Evolutionary conservation across 805 yeast genomes (phyloP), one percentile per base, ranked within the genome.

Genomic region (Lipomyces chichibuensis): DNA sequence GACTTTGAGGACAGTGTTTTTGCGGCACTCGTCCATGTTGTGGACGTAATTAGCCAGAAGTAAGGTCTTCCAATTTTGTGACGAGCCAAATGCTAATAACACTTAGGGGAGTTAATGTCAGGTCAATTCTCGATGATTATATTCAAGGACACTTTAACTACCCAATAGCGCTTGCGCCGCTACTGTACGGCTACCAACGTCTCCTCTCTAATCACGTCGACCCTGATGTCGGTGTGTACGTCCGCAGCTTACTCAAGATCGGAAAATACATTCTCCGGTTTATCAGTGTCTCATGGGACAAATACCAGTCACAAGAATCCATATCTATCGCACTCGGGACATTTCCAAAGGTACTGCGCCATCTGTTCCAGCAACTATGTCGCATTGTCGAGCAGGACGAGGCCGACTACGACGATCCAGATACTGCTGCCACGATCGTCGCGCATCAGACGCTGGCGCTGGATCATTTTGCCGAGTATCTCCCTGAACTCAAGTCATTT

Each of bases 1-100:
- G 79, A 76, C 9, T 72, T 83, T 2, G 74, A 73, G 59, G 72
- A 67, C 54, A 57, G 64, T 2, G 66, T 61, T 17, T 72, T 75
- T 62, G 65, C 69, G 8, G 76, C 75, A 3, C 57, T 75, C 8
- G 69, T 71, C 11, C 70, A 72, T 59, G 72, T 74, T 33, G 63
- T 75, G 53, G 74, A 70, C 52, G 72, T 73, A 37, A 73, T 70
- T 27, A 60, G 66, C 37, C 70, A 72, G 33, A 27, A 29, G 69
- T 62, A 58, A 23, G 65, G n/a, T 8, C 8, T 43, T 51, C 14
- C 43, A 23, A 20, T 27, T 14, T 33, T 51, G 6, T 49, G 43
- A 5, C 17, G n/a, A 17, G 33, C 33, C n/a, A 13, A 14, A 11
- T 23, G 13, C 1, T 13, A 5, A 13, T 8, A n/a, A 20, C 14